These are phyloP conservation scores for Rhipidocladum racemiflorum DNA, from an alignment of 176 grass and related monocot species.

Conservation along the genomic window DNA sequence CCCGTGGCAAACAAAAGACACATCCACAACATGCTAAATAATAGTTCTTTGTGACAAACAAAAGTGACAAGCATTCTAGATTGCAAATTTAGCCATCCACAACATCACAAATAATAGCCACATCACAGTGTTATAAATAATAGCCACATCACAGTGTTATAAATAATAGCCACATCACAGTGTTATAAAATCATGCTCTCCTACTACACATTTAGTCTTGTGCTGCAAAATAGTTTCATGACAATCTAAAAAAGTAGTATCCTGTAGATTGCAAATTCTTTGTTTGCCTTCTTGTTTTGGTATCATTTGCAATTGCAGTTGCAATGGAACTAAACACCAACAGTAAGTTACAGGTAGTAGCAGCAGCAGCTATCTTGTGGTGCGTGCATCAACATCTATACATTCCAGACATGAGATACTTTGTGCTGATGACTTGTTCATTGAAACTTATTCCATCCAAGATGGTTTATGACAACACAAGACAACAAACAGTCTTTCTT, in stretches of 20 bases:
- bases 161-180: too few relatives aligned
- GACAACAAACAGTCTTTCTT: constrained; percentile 30
- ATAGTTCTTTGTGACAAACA: too few relatives aligned
- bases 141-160: too few relatives aligned
- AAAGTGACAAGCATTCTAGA: too few relatives aligned
- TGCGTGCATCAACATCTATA: neutral
- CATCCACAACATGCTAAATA: too few relatives aligned
- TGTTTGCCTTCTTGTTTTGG: neutral
- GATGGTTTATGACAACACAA: constrained; percentile 28
- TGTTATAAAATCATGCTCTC: neutral
- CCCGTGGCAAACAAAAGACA: too few relatives aligned
- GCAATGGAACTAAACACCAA: neutral
- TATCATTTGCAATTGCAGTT: neutral
- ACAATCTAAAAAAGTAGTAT: neutral
- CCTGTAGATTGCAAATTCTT: neutral
- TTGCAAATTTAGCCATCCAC: too few relatives aligned
- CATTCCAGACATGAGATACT: neutral
- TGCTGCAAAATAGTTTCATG: neutral
- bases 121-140: too few relatives aligned
- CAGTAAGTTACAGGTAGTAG: neutral
- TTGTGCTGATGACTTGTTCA: constrained; percentile 1
- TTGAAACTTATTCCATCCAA: constrained; percentile 39
- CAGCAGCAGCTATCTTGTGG: neutral
- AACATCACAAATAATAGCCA: too few relatives aligned
- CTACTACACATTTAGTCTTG: neutral